phyloP scores from a whole-genome alignment of 768 basidiomycete genomes.

The Kwoniella shandongensis region DNA sequence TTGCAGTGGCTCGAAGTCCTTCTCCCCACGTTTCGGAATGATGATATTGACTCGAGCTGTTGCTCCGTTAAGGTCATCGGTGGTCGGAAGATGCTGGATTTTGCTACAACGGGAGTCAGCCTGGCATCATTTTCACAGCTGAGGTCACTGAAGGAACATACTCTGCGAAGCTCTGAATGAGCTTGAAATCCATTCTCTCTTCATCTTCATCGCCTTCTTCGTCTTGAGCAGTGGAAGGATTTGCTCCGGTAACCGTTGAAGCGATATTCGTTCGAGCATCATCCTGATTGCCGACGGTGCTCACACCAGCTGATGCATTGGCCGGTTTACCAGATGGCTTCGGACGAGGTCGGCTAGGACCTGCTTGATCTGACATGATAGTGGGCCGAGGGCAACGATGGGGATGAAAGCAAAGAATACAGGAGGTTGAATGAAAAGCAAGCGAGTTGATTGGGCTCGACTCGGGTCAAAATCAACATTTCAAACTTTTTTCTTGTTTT shows the following conservation, averaged over 20 bases:
- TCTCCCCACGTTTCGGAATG: slow-evolving; percentile 95
- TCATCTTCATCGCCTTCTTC: slow-evolving; percentile 44
- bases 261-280: slow-evolving; percentile 15
- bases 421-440: slow-evolving; percentile 4
- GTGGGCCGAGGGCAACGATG: too few relatives aligned
- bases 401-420: not conserved
- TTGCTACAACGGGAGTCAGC: slow-evolving; percentile 24
- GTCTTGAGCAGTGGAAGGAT: not conserved
- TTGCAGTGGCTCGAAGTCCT: slow-evolving; percentile 85
- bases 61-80: slow-evolving; percentile 7
- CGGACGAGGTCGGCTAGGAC: slow-evolving; percentile 19
- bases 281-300: slow-evolving; percentile 3
- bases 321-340: not conserved
- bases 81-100: slow-evolving; percentile 36
- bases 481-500: slow-evolving; percentile 1
- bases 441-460: slow-evolving; percentile 19
- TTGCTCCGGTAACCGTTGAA: not conserved
- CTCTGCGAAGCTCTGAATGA: slow-evolving; percentile 47
- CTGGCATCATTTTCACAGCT: not conserved
- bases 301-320: not conserved
- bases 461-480: slow-evolving; percentile 1
- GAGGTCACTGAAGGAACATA: slow-evolving; percentile 15
- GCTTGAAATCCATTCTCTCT: slow-evolving; percentile 40
- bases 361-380: slow-evolving; percentile 4
- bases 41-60: slow-evolving; percentile 52